Base-by-base conservation (phyloP, 2,329 filamentous ascomycete genomes). In the Pyrenochaeta sp. region DNA sequence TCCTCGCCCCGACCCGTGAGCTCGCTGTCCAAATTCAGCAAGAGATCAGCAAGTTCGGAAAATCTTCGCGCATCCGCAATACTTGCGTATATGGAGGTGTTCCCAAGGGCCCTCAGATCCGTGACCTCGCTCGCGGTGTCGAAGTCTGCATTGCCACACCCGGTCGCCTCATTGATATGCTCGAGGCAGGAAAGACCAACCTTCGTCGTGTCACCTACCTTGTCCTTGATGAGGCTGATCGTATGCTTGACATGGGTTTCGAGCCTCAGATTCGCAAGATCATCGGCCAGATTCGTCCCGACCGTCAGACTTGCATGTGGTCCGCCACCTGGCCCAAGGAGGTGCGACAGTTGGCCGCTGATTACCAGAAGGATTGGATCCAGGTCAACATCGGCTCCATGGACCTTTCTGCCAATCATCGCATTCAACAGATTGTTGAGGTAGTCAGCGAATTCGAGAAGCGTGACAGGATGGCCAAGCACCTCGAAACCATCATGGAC, bases 161-260 rank as follows among this genome's bases (percentile, higher is more conserved):
- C 19, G 94, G 94, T 69, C 93, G 94, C 81, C 81, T 99, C 65
- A 97, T 99, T 66, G 94, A 99, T 67, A 96, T 97, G 90, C 84
- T 99, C 21, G 94, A 97, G 77, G 90, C 90, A 60, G 93, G 92
- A 74, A 96, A 95, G 82, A 99, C 94, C 65, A 97, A 99, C 79
- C 85, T 99, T 54, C 93, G 93, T 59, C 91, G 94, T 73, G 92
- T 97, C 52, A 99, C 94, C 43, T 99, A 99, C 78, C 82, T 99
- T 44, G 94, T 97, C 60, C 91, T 99, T 55, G 94, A 99, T 67
- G 94, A 99, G 80, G 94, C 94, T 72, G 94, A 99, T 78, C 93
- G 94, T 69, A 99, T 99, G 94, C 82, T 99, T 72, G 94, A 99
- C 79, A 99, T 99, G 94, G 94, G 94, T 85, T 97, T 99, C 77